Percentiles rank a stretch among this genome's conserved stretches.
phyloP scores from a whole-genome alignment of 2,329 filamentous ascomycete species.

The Ceratocystiopsis minuta region DNA sequence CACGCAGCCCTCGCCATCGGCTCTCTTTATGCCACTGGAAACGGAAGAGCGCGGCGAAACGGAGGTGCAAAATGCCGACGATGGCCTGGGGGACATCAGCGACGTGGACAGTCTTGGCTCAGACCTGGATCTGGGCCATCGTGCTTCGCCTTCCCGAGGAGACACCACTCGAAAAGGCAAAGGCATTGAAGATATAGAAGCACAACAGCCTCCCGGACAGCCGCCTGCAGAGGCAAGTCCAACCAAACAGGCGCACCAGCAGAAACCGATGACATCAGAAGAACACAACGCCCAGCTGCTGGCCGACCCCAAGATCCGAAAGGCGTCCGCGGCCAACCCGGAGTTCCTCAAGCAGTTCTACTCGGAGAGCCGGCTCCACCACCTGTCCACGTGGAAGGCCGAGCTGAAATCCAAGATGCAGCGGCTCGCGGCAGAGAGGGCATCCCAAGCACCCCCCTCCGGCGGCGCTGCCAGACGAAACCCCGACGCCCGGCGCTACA shows the following conservation, averaged over 20 bases:
- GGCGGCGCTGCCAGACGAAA: constrained; percentile 25
- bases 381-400: constrained; percentile 92
- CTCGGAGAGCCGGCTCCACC: constrained; percentile 83
- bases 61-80: neutral
- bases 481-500: constrained; percentile 53
- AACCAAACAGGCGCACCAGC: neutral
- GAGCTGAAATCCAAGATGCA: constrained; percentile 83
- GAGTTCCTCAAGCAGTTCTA: constrained; percentile 92
- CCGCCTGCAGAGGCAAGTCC: neutral
- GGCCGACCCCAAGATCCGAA: constrained; percentile 67
- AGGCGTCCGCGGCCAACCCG: constrained; percentile 81
- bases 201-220: neutral
- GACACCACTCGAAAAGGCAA: neutral
- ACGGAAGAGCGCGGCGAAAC: neutral
- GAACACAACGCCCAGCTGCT: constrained; percentile 80
- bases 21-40: constrained; percentile 2
- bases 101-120: neutral
- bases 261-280: constrained; percentile 52
- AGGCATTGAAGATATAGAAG: no score
- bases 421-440: constrained; percentile 47
- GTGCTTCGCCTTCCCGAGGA: neutral
- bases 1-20: neutral
- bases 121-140: neutral
- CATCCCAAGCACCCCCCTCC: constrained; percentile 21
- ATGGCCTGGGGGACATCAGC: neutral